Base-by-base conservation (phyloP, 768 basidiomycete genomes). In the Hygrocybe coccinea region DNA sequence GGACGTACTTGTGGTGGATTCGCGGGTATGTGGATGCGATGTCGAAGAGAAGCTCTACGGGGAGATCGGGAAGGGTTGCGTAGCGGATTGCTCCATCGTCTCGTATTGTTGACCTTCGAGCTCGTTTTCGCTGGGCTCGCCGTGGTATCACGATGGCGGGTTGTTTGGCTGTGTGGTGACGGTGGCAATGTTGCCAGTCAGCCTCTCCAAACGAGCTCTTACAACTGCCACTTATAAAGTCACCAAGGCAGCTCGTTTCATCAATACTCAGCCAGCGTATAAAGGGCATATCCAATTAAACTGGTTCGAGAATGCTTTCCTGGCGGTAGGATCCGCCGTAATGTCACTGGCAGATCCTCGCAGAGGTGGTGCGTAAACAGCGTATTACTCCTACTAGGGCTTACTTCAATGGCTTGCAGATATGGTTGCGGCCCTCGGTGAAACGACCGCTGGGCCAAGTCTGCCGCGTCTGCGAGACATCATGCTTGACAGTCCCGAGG, bases 371-470 rank as follows among this genome's bases (percentile, higher is more conserved):
- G 64, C 67, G 86, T 68, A n/a, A n/a, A n/a, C n/a, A n/a, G n/a
- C n/a, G n/a, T n/a, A n/a, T n/a, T n/a, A n/a, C n/a, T n/a, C n/a
- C n/a, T n/a, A n/a, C n/a, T n/a, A n/a, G n/a, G n/a, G n/a, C n/a
- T n/a, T n/a, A n/a, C n/a, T n/a, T n/a, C n/a, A n/a, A n/a, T 37
- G n/a, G 39, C 34, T 46, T 29, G 52, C 39, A 97, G 95, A 99
- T 69, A 92, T 99, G 87, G 82, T 98, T 39, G 95, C 97, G 10
- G 89, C 91, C 4, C 79, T 97, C 8, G 92, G 91, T 21, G 97
- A 97, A 71, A 92, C 92, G 1, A 94, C 95, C 1, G 89, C 93
- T 5, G 87, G 89, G 2, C 78, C 83, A 0, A 83, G 85, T 52
- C 77, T 98, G 39, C 85, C 89, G 5, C 76, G 79, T 46, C 73